phyloP scores from a whole-genome alignment of 2,329 filamentous ascomycete species.

The Cryoendolithus antarcticus region DNA sequence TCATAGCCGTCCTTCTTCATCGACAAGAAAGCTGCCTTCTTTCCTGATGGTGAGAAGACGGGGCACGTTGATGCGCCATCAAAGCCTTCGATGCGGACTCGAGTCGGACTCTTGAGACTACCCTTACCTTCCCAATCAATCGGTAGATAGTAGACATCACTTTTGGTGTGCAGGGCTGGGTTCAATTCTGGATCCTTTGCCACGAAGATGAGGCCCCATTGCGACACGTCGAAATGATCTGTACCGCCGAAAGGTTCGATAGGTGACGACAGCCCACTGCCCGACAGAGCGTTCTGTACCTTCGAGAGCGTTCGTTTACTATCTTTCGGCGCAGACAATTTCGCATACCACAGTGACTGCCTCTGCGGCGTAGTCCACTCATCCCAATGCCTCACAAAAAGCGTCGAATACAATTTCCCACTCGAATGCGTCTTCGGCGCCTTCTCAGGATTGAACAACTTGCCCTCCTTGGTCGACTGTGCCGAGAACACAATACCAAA shows the following conservation, averaged over 20 bases:
- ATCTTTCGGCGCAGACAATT: constrained; percentile 28
- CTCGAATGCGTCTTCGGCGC: constrained; percentile 31
- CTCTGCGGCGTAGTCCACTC: constrained; percentile 51
- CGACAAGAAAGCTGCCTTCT: constrained; percentile 60
- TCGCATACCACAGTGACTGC: constrained; percentile 62
- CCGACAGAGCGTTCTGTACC: constrained; percentile 53
- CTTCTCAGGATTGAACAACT: constrained; percentile 44
- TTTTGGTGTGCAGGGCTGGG: constrained; percentile 65
- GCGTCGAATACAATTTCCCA: constrained; percentile 36
- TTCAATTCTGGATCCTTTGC: constrained; percentile 62
- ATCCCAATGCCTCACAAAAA: constrained; percentile 45
- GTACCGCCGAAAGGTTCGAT: constrained; percentile 67
- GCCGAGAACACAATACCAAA: constrained; percentile 41
- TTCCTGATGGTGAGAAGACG: constrained; percentile 62
- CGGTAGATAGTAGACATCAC: constrained; percentile 64
- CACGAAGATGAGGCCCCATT: constrained; percentile 56
- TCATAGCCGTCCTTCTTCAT: constrained; percentile 73
- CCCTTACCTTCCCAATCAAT: constrained; percentile 29
- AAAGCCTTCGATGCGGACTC: constrained; percentile 46
- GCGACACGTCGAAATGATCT: constrained; percentile 66
- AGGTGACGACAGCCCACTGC: constrained; percentile 49
- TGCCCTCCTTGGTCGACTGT: constrained; percentile 54
- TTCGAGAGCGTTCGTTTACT: constrained; percentile 24
- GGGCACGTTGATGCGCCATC: constrained; percentile 57
- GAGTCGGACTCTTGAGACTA: constrained; percentile 37